Conservation (phyloP, 805 yeast species). For the Ogataea pignaliae region DNA sequence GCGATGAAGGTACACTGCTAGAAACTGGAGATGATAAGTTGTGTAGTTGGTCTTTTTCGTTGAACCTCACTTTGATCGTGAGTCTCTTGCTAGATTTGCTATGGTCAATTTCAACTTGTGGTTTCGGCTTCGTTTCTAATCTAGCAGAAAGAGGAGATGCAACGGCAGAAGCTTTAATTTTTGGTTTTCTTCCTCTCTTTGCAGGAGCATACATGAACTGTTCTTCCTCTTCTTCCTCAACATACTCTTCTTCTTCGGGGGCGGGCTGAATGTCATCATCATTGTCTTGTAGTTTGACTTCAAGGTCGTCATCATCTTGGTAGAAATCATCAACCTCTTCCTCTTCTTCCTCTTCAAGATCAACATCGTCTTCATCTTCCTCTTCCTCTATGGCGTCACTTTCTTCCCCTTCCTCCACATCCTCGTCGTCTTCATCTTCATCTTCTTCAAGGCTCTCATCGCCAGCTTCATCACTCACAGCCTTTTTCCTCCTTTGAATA, state of each 20-base stretch:
- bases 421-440: slow-evolving; percentile 8
- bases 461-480: neutral
- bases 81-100: slow-evolving; percentile 29
- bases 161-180: neutral
- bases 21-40: neutral
- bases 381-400: slow-evolving; percentile 3
- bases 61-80: slow-evolving; percentile 17
- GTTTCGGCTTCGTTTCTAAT: neutral
- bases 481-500: neutral
- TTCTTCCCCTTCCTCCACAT: slow-evolving; percentile 14
- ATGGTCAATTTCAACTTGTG: neutral
- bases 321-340: slow-evolving; percentile 11
- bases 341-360: slow-evolving; percentile 11
- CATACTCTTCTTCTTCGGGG: no score
- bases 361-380: slow-evolving; percentile 5
- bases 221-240: slow-evolving; percentile 1
- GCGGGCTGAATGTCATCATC: slow-evolving; percentile 10
- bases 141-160: no score
- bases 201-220: slow-evolving; percentile 3
- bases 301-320: slow-evolving; percentile 18
- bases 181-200: neutral
- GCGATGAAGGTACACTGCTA: neutral
- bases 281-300: slow-evolving; percentile 14
- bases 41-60: slow-evolving; percentile 3
- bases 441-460: neutral